Conservation (phyloP, 257 asterid genomes). For the Solanum gandarillasii region DNA sequence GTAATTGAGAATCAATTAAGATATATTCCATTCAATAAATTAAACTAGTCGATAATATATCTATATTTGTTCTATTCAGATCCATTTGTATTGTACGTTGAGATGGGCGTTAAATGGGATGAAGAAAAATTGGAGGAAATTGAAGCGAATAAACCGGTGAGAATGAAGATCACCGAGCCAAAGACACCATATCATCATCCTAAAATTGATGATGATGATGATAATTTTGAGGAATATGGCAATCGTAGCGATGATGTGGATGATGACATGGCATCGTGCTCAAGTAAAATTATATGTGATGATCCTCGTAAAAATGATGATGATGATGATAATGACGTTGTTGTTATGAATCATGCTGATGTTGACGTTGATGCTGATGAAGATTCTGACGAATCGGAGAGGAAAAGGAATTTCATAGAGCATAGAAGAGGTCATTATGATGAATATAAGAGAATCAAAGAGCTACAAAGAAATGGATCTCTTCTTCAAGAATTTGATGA, state of each 20-base stretch:
- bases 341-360: not conserved
- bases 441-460: slow-evolving; percentile 2
- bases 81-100: not conserved
- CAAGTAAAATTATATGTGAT: not conserved
- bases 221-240: slow-evolving; percentile 13
- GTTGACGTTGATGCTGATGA: not conserved
- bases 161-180: slow-evolving; percentile 63
- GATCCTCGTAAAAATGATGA: not conserved
- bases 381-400: not conserved
- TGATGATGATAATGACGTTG: not conserved
- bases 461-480: not conserved
- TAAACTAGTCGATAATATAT: not conserved
- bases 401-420: not conserved
- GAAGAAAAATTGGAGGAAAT: slow-evolving; percentile 56
- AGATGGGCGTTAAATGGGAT: slow-evolving; percentile 38
- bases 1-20: not conserved
- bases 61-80: not conserved
- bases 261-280: not conserved
- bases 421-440: slow-evolving; percentile 2
- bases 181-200: slow-evolving; percentile 63
- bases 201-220: slow-evolving; percentile 26
- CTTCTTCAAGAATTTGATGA: not conserved
- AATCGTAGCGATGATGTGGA: not conserved
- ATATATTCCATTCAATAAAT: not conserved
- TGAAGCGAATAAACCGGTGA: slow-evolving; percentile 57